Conservation (phyloP, 306 rosid genomes). For the Clitoria ternatea region DNA sequence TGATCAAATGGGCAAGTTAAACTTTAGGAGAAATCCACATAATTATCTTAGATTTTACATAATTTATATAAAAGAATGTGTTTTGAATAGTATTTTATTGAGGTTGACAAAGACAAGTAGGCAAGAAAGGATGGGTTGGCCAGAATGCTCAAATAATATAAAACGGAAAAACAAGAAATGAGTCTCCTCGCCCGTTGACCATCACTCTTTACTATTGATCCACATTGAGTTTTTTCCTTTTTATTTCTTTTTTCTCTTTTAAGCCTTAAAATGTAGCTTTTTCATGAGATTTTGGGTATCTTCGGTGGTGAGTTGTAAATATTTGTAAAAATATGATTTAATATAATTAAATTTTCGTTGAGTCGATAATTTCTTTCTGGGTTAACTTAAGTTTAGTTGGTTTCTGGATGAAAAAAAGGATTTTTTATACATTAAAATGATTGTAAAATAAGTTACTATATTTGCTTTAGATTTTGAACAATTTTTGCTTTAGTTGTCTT, state of each 20-base stretch:
- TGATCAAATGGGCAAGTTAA: no score
- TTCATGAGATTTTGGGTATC: background rate
- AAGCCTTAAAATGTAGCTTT: background rate
- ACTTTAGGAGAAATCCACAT: no score
- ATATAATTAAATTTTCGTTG: no score
- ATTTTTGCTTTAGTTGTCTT: background rate
- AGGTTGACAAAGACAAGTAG: background rate
- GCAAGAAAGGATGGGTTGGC: background rate
- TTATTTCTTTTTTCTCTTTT: background rate
- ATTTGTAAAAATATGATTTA: no score
- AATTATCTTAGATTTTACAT: no score
- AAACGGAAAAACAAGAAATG: background rate
- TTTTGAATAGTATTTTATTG: background rate
- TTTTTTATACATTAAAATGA: background rate
- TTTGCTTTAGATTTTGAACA: no score
- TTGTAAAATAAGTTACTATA: background rate
- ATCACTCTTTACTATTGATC: conserved; percentile 25
- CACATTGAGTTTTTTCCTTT: conserved; percentile 12
- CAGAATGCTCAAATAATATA: background rate
- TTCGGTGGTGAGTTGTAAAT: no score
- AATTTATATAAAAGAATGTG: no score
- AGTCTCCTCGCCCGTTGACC: conserved; percentile 15
- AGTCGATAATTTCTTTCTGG: no score
- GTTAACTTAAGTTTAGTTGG: no score
- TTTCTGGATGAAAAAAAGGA: background rate